These are phyloP conservation scores for Amborella trichopoda DNA, from an alignment of 164 flowering plant genomes.

Conservation along the genomic window DNA sequence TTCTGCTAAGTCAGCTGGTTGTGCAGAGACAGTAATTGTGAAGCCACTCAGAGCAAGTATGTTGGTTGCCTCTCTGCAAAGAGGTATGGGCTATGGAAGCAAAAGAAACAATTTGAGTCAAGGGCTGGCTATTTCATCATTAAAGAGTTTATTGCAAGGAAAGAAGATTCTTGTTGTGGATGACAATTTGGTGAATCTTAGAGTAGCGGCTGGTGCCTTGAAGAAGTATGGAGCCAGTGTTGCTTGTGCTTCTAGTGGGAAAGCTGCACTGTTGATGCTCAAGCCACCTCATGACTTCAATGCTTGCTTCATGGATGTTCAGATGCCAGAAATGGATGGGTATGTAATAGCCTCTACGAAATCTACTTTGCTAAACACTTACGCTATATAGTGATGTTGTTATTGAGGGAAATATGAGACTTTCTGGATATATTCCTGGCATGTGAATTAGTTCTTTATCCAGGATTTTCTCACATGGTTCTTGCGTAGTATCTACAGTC, in stretches of 20 bases:
- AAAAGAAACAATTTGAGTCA: conserved; percentile 37
- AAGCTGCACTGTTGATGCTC: conserved; percentile 45
- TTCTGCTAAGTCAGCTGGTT: conserved; percentile 9
- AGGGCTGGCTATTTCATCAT: conserved; percentile 30
- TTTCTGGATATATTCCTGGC: too few species aligned
- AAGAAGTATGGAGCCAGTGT: conserved; percentile 92
- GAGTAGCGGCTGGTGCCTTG: conserved; percentile 82
- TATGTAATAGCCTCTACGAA: too few species aligned
- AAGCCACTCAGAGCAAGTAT: conserved; percentile 84
- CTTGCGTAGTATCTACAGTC: too few species aligned
- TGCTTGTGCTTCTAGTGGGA: conserved; percentile 55
- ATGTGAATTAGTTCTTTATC: too few species aligned
- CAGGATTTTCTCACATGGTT: too few species aligned
- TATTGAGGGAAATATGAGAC: too few species aligned
- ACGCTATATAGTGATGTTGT: too few species aligned
- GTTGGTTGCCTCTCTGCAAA: conserved; percentile 69
- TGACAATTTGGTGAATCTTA: conserved; percentile 76
- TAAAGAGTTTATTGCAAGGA: conserved; percentile 50
- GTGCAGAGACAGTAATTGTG: conserved; percentile 35
- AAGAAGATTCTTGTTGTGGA: conserved; percentile 78
- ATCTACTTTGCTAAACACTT: too few species aligned
- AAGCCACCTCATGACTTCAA: conserved; percentile 71
- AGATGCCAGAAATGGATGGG: conserved; percentile 99
- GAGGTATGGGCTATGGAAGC: conserved; percentile 57
- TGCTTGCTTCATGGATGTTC: conserved; percentile 99